A percentile compares a stretch with the other conserved stretches of the same genome.
phyloP scores from a whole-genome alignment of 2,329 filamentous ascomycete genomes.

The Cercospora berteroae region DNA sequence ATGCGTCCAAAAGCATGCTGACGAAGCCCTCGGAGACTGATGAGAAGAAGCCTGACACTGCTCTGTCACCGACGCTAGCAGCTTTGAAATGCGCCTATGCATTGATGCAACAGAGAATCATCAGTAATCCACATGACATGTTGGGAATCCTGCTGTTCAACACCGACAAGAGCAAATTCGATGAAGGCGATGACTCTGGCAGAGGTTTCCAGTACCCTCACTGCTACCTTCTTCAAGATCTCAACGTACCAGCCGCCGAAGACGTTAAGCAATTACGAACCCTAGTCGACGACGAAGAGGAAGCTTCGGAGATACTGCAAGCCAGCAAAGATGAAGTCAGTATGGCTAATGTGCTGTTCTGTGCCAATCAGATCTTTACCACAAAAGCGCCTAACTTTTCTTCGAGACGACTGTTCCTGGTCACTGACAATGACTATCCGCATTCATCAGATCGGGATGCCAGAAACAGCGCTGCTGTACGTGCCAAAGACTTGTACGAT shows the following conservation, averaged over 20 bases:
- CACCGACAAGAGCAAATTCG: constrained; percentile 79
- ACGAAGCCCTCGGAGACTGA: constrained; percentile 59
- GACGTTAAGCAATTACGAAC: constrained; percentile 79
- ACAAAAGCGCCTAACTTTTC: constrained; percentile 93
- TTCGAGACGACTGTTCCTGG: constrained; percentile 87
- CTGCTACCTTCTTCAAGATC: constrained; percentile 85
- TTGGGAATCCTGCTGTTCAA: constrained; percentile 93
- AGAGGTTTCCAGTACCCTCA: constrained; percentile 71
- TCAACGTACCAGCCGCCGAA: constrained; percentile 80
- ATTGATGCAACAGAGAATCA: constrained; percentile 97
- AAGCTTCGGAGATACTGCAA: constrained; percentile 65
- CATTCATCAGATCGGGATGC: constrained; percentile 69
- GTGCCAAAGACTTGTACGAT: constrained; percentile 93
- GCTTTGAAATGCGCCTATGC: constrained; percentile 92
- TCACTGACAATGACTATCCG: constrained; percentile 91
- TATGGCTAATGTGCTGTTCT: constrained; percentile 90
- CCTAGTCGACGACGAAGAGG: constrained; percentile 75
- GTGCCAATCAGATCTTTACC: constrained; percentile 93
- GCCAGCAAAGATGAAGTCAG: constrained; percentile 68
- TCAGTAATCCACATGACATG: constrained; percentile 94
- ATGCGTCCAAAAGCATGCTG: constrained; percentile 86
- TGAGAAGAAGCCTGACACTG: constrained; percentile 73
- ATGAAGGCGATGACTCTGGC: constrained; percentile 61
- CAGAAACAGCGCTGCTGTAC: constrained; percentile 73
- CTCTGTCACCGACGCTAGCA: constrained; percentile 70